Evolutionary conservation across 495 filamentous ascomycete species (phyloP).

Genomic region (Aspergillus taichungensis): DNA sequence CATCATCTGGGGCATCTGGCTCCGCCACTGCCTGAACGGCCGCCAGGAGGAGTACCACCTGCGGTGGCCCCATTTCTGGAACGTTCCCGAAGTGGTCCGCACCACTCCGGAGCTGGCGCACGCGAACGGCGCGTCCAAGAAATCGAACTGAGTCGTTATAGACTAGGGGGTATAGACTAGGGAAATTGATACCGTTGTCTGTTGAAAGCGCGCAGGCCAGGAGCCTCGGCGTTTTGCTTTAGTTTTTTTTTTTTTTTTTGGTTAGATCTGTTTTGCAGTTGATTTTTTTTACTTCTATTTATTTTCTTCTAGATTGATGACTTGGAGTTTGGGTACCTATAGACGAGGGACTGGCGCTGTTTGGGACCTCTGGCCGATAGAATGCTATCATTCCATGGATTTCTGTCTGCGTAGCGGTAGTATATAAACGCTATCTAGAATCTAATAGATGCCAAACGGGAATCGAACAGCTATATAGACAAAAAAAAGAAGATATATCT

Average conservation of each 20-base stretch:
- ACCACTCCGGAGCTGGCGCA: constrained; percentile 6
- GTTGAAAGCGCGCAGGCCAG: constrained; percentile 14
- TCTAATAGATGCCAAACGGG: no score
- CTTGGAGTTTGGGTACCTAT: not conserved
- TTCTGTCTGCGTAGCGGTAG: no score
- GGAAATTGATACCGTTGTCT: no score
- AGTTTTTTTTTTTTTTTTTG: not conserved
- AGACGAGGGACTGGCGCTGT: not conserved
- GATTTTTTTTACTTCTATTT: not conserved
- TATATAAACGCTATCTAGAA: no score
- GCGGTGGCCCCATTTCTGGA: constrained; percentile 59
- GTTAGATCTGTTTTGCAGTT: not conserved
- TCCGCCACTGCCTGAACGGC: constrained; percentile 70
- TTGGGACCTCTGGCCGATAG: no score
- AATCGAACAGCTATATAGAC: constrained; percentile 3
- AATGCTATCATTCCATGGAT: no score
- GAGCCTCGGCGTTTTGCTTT: constrained; percentile 1
- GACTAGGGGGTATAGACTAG: not conserved
- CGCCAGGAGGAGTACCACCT: constrained; percentile 68
- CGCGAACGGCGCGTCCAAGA: constrained; percentile 33
- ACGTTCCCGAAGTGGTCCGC: constrained; percentile 57
- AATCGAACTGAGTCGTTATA: constrained; percentile 22
- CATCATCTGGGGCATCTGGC: constrained; percentile 81
- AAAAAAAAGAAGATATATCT: not conserved
- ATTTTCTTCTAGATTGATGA: not conserved